These are phyloP conservation scores for Leishmania amazonensis DNA, from an alignment of 208 protist species.

Conservation along the genomic window DNA sequence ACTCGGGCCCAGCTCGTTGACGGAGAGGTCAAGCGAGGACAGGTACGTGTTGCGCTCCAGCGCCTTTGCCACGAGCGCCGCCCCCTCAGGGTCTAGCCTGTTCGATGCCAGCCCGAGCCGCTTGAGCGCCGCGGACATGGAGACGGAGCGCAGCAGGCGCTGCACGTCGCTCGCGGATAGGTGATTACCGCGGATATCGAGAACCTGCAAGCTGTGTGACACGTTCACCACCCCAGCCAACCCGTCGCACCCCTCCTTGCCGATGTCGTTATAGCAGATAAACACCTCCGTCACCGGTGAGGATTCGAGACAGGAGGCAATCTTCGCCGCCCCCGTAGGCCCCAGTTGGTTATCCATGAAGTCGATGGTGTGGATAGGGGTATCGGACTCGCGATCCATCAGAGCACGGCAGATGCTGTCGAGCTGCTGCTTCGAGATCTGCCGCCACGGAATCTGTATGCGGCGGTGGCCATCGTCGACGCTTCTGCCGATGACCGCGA, in stretches of 20 bases:
- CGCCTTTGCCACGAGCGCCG: conserved; percentile 52
- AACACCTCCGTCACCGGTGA: conserved; percentile 70
- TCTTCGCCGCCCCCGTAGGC: conserved; percentile 47
- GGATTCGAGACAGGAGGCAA: conserved; percentile 65
- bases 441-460: conserved; percentile 72
- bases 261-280: conserved; percentile 90
- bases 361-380: conserved; percentile 63
- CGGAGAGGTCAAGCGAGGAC: conserved; percentile 80
- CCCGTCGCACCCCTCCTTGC: conserved; percentile 87
- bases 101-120: conserved; percentile 70
- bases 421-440: conserved; percentile 50
- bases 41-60: conserved; percentile 88
- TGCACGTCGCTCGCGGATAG: conserved; percentile 59
- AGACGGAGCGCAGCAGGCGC: conserved; percentile 76
- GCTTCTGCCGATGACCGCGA: conserved; percentile 21
- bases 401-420: conserved; percentile 67
- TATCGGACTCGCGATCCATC: conserved; percentile 49
- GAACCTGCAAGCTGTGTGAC: conserved; percentile 56
- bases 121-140: conserved; percentile 66
- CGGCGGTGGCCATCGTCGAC: conserved; percentile 10
- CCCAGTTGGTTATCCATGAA: conserved; percentile 89
- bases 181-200: conserved; percentile 88
- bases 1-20: conserved; percentile 82
- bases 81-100: conserved; percentile 84
- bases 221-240: conserved; percentile 79